Conservation (phyloP, 2,329 filamentous ascomycete genomes). For the Plectosphaerella cucumerina region DNA sequence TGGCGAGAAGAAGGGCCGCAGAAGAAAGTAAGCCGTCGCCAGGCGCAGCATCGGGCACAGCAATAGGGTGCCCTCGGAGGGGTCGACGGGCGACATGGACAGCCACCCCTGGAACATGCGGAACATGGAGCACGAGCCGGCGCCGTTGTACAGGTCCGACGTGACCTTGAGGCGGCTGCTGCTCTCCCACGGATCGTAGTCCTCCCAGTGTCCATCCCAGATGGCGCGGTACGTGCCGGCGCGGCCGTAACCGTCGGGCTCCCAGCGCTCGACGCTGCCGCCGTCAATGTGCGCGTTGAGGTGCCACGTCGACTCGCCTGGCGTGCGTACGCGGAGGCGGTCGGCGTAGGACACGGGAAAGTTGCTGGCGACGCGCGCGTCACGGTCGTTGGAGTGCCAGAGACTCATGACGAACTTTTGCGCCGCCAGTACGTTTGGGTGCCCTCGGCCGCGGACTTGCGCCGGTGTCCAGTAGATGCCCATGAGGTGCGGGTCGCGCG, state of each 20-base stretch:
- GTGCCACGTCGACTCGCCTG: conserved; percentile 42
- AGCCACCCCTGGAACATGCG: conserved; percentile 56
- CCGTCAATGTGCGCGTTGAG: conserved; percentile 67
- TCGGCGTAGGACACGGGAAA: conserved; percentile 67
- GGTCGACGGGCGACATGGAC: conserved; percentile 51
- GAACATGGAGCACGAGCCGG: conserved; percentile 53
- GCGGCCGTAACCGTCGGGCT: conserved; percentile 61
- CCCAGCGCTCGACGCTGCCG: conserved; percentile 69
- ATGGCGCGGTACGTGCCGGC: conserved; percentile 51
- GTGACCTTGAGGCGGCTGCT: conserved; percentile 48
- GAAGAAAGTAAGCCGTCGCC: conserved; percentile 72
- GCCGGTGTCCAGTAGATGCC: conserved; percentile 59
- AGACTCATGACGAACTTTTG: conserved; percentile 64
- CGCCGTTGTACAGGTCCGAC: conserved; percentile 53
- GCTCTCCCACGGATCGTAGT: conserved; percentile 53
- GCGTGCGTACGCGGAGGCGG: conserved; percentile 61
- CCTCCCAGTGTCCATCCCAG: conserved; percentile 51
- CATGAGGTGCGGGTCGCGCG: conserved; percentile 25
- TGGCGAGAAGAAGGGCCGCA: conserved; percentile 67
- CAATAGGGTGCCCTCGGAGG: conserved; percentile 66
- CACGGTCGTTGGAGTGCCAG: conserved; percentile 56
- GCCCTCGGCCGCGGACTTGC: conserved; percentile 63
- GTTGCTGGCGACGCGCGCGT: conserved; percentile 54
- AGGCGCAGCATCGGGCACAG: conserved; percentile 62
- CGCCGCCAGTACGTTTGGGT: conserved; percentile 58